Evolutionary conservation across 23 red algal genomes (phyloP), one percentile per base, ranked within the genome.

Genomic region (Cyanidium caldarium): DNA sequence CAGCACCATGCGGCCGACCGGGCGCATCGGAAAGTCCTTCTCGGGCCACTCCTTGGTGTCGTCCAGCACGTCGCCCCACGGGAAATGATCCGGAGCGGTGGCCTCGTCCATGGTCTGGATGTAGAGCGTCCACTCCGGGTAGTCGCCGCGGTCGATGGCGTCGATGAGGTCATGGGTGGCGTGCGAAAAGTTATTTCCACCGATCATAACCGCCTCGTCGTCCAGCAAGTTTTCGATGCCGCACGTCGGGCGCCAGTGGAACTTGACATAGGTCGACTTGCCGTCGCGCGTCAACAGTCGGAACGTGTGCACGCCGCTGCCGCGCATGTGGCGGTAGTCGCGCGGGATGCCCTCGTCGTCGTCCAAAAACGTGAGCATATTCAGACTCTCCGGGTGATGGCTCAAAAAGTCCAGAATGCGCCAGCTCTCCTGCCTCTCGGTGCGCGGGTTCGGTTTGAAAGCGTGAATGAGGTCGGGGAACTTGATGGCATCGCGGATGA

Each of bases 401-500:
- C 73, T 78, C 44, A 95, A 73, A 68, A 95, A 95, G 76, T 95
- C 90, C 13, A 87, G 68, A 45, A 87, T 86, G 10, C 90, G 61
- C 67, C 79, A 77, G 68, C 78, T 82, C 37, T 95, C 90, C 42
- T 95, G 90, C 45, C 75, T 80, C 35, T 95, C 83, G 19, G 90
- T 95, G 38, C 44, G 61, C 38, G 90, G 90, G 65, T 83, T 76
- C 1, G 90, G 90, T 69, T 95, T 95, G 73, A 95, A 85, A 2
- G 90, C 79, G 70, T 95, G 90, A 23, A 95, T 83, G 65, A 95
- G 77, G 44, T 95, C 90, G 16, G 90, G 90, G 61, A 95, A 95
- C 75, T 84, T 77, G 1, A 95, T 87, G 3, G 71, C 77, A 74
- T 95, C 90, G 16, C 90, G 73, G 40, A 95, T 95, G 68, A 95